Evolutionary conservation across 2,329 filamentous ascomycete genomes (phyloP).

Genomic region (Cladosporium halotolerans): DNA sequence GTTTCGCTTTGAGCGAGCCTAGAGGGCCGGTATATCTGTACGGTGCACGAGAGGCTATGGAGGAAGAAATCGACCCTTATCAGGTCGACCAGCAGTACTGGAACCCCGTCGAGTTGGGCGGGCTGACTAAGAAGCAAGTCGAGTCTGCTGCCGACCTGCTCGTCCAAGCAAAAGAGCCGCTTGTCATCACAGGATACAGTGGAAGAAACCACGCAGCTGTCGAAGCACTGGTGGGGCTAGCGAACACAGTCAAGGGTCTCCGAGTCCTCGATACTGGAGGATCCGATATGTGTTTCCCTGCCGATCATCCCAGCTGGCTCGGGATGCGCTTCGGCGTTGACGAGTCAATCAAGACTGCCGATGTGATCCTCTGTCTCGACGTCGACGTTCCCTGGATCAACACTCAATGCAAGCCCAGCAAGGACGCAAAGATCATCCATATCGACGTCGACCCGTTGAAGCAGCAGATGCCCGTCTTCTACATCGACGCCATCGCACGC

Average conservation of each 20-base stretch:
- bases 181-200: slow-evolving; percentile 65
- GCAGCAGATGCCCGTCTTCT: slow-evolving; percentile 54
- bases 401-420: slow-evolving; percentile 59
- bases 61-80: slow-evolving; percentile 74
- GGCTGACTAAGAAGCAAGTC: slow-evolving; percentile 50
- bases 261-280: slow-evolving; percentile 70
- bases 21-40: slow-evolving; percentile 74
- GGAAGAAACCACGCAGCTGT: slow-evolving; percentile 63
- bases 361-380: slow-evolving; percentile 78
- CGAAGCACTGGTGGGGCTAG: slow-evolving; percentile 57
- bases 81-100: slow-evolving; percentile 62
- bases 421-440: slow-evolving; percentile 55
- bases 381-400: slow-evolving; percentile 92
- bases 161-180: slow-evolving; percentile 56
- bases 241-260: slow-evolving; percentile 61
- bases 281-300: slow-evolving; percentile 76
- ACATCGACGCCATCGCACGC: slow-evolving; percentile 47
- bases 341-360: slow-evolving; percentile 65
- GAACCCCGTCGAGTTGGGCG: slow-evolving; percentile 64
- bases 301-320: slow-evolving; percentile 54
- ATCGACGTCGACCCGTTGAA: slow-evolving; percentile 63
- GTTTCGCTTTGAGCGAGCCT: slow-evolving; percentile 72
- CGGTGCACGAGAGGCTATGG: slow-evolving; percentile 75
- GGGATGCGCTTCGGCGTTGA: slow-evolving; percentile 69
- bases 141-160: slow-evolving; percentile 57